Conservation (phyloP, 2,329 filamentous ascomycete species). For the Trichoderma sp. region DNA sequence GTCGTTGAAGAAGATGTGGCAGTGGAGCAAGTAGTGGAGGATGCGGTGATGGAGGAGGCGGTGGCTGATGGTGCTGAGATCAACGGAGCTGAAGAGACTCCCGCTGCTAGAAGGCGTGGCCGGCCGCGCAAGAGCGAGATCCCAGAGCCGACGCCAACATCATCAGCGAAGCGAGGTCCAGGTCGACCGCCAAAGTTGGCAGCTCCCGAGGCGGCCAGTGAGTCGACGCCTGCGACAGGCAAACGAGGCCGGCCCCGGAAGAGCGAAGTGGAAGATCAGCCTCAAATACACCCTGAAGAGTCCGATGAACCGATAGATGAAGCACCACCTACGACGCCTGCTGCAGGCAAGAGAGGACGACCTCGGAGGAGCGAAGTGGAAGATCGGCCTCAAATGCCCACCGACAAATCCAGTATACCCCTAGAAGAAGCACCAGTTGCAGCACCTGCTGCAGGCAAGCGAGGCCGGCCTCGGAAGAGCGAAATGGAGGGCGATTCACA, state of each 20-base stretch:
- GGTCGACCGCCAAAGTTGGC: background rate
- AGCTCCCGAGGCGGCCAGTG: background rate
- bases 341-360: background rate
- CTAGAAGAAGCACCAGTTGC: background rate
- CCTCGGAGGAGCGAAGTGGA: background rate
- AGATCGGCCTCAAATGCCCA: background rate
- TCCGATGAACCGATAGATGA: background rate
- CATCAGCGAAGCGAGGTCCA: background rate
- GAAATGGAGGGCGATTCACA: background rate
- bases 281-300: background rate
- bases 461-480: background rate
- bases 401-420: background rate
- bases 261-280: background rate
- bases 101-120: background rate
- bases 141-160: background rate
- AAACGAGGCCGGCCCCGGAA: background rate
- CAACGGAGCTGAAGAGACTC: background rate
- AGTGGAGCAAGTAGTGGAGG: background rate
- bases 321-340: background rate
- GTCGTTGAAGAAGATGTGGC: background rate
- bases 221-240: background rate
- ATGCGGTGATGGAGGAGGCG: no score
- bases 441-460: background rate
- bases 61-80: background rate
- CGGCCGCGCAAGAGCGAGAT: conserved; percentile 3